Conservation (phyloP, 805 yeast genomes). For the Blastobotrys attinorum region DNA sequence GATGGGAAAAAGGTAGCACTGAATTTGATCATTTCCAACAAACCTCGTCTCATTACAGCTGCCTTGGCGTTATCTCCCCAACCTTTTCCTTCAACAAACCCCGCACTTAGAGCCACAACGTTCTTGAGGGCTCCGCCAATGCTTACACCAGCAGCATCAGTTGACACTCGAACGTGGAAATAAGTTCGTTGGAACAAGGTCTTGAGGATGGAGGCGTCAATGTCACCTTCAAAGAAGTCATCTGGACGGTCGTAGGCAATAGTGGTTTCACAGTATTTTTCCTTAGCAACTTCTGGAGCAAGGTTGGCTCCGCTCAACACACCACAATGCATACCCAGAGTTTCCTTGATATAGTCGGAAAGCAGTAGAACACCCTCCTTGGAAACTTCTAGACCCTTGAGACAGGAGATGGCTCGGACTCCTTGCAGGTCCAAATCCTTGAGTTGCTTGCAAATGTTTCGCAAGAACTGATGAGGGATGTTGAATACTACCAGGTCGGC, state of each 20-base stretch:
- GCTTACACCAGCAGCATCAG: conserved; percentile 93
- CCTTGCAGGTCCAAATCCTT: conserved; percentile 63
- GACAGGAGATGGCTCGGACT: conserved; percentile 87
- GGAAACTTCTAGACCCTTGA: conserved; percentile 89
- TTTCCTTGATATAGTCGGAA: conserved; percentile 69
- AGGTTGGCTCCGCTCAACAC: conserved; percentile 95
- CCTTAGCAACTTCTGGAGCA: conserved; percentile 93
- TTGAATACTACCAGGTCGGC: conserved; percentile 89
- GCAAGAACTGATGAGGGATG: conserved; percentile 94
- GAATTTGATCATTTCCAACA: conserved; percentile 82
- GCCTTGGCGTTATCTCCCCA: conserved; percentile 99
- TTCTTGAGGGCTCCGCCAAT: conserved; percentile 96
- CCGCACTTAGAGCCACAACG: conserved; percentile 93
- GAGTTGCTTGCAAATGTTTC: conserved; percentile 65
- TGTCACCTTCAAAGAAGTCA: conserved; percentile 64
- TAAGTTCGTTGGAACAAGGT: conserved; percentile 93
- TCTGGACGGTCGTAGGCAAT: conserved; percentile 77
- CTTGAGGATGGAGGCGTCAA: conserved; percentile 64
- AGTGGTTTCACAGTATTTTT: conserved; percentile 96
- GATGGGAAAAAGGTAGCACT: conserved; percentile 75
- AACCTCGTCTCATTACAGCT: conserved; percentile 93
- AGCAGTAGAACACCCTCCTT: conserved; percentile 78
- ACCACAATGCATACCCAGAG: conserved; percentile 86
- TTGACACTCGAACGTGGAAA: conserved; percentile 90
- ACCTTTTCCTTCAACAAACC: conserved; percentile 93